Base-by-base conservation (phyloP, 2,329 filamentous ascomycete species). In the Coleophoma eucalyptorum region DNA sequence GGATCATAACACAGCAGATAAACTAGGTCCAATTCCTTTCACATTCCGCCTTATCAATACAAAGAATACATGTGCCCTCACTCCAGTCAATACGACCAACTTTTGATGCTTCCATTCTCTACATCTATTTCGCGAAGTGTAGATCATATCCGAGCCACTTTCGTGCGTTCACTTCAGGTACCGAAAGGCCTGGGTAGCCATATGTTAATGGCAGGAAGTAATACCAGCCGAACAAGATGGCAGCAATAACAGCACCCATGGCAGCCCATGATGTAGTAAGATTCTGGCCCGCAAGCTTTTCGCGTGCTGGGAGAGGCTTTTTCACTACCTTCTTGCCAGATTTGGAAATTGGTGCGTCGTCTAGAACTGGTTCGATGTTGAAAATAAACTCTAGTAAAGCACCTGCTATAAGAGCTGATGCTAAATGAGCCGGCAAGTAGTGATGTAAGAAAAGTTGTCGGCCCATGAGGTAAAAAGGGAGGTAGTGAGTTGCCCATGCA, bases 131-230 rank as follows among this genome's bases (percentile, higher is more conserved):
- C 53, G 94, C 94, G 76, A 99, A 99, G 75, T 99, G 94, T 67
- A 99, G 79, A 69, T 99, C 94, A 68, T 97, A 99, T 57, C 89
- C 89, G 58, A 99, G 78, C 93, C 93, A 97, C 78, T 97, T 97
- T 69, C 94, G 85, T 56, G 86, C 80, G 56, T 87, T 72, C 31
- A 99, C 88, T 67, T 90, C 78, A 12, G 86, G 82, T 16, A 96
- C 86, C 50, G 78, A 82, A 63, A 99, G 78, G 33, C 93, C 93
- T 4, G 94, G 94, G 67, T 89, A 92, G 49, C 94, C 94, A 68
- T 99, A 99, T 1, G 94, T 99, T 65, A 99, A 75, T 18, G 94
- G 94, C 57, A 95, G 81, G 77, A 96, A 99, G 80, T 89, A 97
- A 70, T 86, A 87, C 83, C 94, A 97, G 65, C 89, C 84, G 62